Percentiles rank a stretch among this genome's conserved stretches.
phyloP scores from a whole-genome alignment of 1,139 yeast genomes.

The Yamadazyma dushanensis region DNA sequence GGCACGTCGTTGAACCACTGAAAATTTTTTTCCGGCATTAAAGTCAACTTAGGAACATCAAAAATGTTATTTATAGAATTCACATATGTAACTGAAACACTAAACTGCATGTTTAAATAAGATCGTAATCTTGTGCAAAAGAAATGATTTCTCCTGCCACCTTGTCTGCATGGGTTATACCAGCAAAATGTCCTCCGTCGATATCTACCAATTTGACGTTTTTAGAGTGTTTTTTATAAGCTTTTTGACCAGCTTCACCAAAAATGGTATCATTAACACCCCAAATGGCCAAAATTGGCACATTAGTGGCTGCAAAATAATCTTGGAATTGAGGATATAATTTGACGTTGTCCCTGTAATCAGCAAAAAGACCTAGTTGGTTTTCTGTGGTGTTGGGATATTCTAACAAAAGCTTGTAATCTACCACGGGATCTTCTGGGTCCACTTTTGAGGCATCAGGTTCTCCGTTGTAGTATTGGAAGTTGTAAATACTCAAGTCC shows the following conservation, averaged over 20 bases:
- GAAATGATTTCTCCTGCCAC: no score
- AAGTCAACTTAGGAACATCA: no score
- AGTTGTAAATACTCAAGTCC: slow-evolving; percentile 18
- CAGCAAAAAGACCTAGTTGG: slow-evolving; percentile 34
- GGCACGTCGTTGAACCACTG: no score
- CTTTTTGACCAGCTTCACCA: slow-evolving; percentile 33
- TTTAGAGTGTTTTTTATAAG: slow-evolving; percentile 31
- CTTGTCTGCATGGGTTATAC: slow-evolving; percentile 28
- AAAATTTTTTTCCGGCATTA: no score
- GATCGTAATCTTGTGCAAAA: no score
- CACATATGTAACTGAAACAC: no score
- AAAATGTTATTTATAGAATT: no score
- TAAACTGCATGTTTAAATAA: no score
- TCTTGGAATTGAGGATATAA: slow-evolving; percentile 38
- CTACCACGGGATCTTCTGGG: slow-evolving; percentile 32
- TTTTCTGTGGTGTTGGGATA: slow-evolving; percentile 25
- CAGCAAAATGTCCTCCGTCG: slow-evolving; percentile 43
- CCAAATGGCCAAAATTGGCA: slow-evolving; percentile 42
- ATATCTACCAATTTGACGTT: slow-evolving; percentile 24
- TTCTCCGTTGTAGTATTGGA: slow-evolving; percentile 33
- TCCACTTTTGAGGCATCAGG: slow-evolving; percentile 22
- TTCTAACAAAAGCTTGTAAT: slow-evolving; percentile 22
- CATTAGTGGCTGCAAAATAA: slow-evolving; percentile 28
- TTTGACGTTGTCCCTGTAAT: slow-evolving; percentile 32
- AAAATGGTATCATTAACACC: slow-evolving; percentile 43